phyloP scores from a whole-genome alignment of 2,329 filamentous ascomycete species.

The Trichophyton benhamiae region DNA sequence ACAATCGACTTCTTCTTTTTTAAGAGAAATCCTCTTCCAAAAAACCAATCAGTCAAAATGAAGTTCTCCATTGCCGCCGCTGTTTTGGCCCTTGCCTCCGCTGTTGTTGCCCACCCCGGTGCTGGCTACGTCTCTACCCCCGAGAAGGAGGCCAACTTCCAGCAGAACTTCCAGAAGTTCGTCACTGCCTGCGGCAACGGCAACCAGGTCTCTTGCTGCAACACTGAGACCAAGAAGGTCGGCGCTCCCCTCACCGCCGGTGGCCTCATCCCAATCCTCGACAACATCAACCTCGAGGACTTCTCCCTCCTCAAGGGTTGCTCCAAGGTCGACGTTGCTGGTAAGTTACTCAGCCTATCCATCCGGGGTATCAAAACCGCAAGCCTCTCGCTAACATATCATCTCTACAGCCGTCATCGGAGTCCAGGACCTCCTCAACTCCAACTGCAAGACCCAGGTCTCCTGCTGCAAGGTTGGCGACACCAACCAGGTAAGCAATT shows the following conservation, averaged over 20 bases:
- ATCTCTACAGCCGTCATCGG: background rate
- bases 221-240: slow-evolving; percentile 27
- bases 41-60: slow-evolving; percentile 13
- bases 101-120: slow-evolving; percentile 18
- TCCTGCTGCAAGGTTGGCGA: slow-evolving; percentile 14
- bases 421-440: slow-evolving; percentile 12
- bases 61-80: slow-evolving; percentile 26
- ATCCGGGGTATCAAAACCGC: background rate
- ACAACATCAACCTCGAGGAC: slow-evolving; percentile 25
- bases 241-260: slow-evolving; percentile 26
- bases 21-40: slow-evolving; percentile 6
- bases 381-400: background rate
- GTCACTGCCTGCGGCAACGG: slow-evolving; percentile 11
- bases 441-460: slow-evolving; percentile 11
- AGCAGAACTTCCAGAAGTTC: slow-evolving; percentile 7
- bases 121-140: background rate
- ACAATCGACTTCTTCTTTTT: slow-evolving; percentile 5
- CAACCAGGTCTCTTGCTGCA: slow-evolving; percentile 16
- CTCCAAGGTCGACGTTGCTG: slow-evolving; percentile 27
- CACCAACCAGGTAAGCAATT: slow-evolving; percentile 7
- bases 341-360: slow-evolving; percentile 14
- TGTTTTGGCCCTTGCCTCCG: slow-evolving; percentile 32
- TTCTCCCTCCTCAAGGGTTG: slow-evolving; percentile 32
- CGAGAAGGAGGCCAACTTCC: slow-evolving; percentile 15
- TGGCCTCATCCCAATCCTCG: slow-evolving; percentile 25